These are phyloP conservation scores for Pugionium dolabratum DNA, from an alignment of 345 rosid species.

Conservation along the genomic window DNA sequence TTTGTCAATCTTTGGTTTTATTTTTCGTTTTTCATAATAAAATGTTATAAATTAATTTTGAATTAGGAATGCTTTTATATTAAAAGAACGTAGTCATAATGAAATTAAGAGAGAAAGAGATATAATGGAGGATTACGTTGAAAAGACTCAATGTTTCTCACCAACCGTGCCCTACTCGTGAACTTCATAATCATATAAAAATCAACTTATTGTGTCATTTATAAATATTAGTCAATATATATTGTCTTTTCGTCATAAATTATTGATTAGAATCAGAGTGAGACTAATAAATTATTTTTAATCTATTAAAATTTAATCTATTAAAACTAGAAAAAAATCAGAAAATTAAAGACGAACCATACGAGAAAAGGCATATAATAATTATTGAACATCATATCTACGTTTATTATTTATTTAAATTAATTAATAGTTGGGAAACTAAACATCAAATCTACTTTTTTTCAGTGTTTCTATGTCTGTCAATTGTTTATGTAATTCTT, in stretches of 20 bases:
- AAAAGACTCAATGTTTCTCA: background rate
- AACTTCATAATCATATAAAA: constrained; percentile 10
- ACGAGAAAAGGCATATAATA: constrained; percentile 5
- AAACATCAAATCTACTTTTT: constrained; percentile 28
- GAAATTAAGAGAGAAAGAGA: constrained; percentile 11
- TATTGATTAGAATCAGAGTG: background rate
- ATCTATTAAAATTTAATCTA: background rate
- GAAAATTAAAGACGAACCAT: background rate
- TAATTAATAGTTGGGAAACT: constrained; percentile 18
- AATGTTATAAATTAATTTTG: background rate
- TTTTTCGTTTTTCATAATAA: background rate
- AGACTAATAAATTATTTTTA: background rate
- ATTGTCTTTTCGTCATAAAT: constrained; percentile 11
- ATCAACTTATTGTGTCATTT: background rate
- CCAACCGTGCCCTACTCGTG: constrained; percentile 38
- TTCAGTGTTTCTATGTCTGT: constrained; percentile 20
- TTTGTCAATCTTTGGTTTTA: constrained; percentile 20
- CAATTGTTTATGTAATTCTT: background rate
- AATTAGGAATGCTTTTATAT: constrained; percentile 1
- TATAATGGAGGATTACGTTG: background rate
- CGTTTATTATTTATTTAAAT: background rate
- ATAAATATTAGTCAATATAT: background rate
- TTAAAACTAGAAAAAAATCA: background rate
- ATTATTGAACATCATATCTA: background rate
- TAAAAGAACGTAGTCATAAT: background rate